Percentiles rank a stretch among this genome's conserved stretches.
These are phyloP conservation scores for Begonia peltatifolia DNA, from an alignment of 306 rosid genomes.

Conservation along the genomic window DNA sequence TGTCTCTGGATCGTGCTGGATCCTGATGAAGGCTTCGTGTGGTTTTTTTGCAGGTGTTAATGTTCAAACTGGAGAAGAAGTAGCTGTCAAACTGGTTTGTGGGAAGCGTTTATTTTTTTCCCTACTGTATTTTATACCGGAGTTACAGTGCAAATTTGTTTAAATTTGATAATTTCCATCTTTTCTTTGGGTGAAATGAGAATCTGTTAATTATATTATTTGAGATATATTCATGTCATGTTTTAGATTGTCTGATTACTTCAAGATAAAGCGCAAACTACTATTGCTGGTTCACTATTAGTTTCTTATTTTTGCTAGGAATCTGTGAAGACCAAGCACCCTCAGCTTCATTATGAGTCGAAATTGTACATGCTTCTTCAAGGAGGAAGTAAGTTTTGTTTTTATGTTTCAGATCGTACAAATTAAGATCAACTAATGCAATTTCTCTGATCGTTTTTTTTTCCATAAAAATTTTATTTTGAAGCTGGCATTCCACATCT, in stretches of 20 bases:
- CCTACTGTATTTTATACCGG: neutral
- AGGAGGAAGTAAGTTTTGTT: slow-evolving; percentile 84
- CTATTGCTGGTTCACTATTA: neutral
- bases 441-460: neutral
- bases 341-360: slow-evolving; percentile 99
- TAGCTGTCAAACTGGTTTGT: slow-evolving; percentile 96
- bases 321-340: slow-evolving; percentile 87
- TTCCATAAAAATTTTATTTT: neutral
- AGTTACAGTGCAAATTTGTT: neutral
- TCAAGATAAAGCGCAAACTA: no score
- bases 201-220: no score
- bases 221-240: no score
- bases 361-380: slow-evolving; percentile 95
- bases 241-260: no score
- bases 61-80: slow-evolving; percentile 96
- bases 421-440: neutral
- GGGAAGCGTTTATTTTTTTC: slow-evolving; percentile 5
- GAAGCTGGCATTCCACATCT: slow-evolving; percentile 14
- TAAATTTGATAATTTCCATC: neutral
- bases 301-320: slow-evolving; percentile 33
- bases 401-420: neutral
- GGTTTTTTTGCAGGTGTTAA: slow-evolving; percentile 42
- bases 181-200: neutral
- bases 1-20: neutral
- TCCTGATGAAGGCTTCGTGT: neutral